These are phyloP conservation scores for Acanthamoeba triangularis DNA, from an alignment of 208 protist species.

Conservation along the genomic window DNA sequence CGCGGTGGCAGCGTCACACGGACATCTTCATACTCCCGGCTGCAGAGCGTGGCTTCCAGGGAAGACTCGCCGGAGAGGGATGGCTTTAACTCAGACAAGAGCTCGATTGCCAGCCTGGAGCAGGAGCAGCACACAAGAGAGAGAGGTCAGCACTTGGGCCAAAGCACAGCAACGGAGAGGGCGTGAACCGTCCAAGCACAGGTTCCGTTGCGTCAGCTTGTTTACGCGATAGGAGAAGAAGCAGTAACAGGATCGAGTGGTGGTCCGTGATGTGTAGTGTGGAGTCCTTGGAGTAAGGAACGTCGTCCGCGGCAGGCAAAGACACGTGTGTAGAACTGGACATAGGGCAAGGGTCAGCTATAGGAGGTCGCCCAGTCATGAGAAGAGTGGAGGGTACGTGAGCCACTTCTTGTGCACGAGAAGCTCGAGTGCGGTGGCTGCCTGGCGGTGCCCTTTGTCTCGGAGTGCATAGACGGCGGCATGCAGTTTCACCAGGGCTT, in stretches of 20 bases:
- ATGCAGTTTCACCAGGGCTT: slow-evolving; percentile 4
- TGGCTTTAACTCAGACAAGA: background rate
- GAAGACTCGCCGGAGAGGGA: background rate
- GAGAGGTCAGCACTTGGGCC: background rate
- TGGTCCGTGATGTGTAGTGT: background rate
- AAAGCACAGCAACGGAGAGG: background rate
- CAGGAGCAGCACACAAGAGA: background rate
- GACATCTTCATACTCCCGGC: background rate
- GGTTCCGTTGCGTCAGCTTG: background rate
- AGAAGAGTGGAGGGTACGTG: background rate
- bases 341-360: background rate
- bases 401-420: slow-evolving; percentile 26
- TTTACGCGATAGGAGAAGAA: background rate
- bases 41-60: background rate
- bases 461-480: background rate
- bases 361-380: background rate
- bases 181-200: background rate
- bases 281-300: background rate
- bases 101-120: background rate
- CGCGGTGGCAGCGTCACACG: background rate
- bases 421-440: background rate
- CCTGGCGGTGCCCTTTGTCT: background rate
- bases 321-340: background rate
- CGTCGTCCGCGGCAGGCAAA: background rate
- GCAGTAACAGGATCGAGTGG: background rate